Percentiles rank a stretch among this genome's conserved stretches.
phyloP scores from a whole-genome alignment of 345 rosid genomes.

The Salix koriyanagi region DNA sequence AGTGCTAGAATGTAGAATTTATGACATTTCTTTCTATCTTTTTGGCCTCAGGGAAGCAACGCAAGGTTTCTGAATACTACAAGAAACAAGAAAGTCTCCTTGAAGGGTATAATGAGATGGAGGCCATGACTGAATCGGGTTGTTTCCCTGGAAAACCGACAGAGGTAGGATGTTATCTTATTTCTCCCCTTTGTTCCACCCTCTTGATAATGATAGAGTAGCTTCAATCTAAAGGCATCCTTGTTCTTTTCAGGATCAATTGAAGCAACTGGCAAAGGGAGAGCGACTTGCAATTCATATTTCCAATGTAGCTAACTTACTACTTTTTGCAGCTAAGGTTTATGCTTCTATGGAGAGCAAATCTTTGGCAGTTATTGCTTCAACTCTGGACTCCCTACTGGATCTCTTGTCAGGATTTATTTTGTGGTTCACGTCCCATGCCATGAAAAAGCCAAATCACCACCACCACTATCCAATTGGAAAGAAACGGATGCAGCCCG shows the following conservation, averaged over 20 bases:
- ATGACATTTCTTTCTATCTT: background rate
- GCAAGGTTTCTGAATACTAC: constrained; percentile 72
- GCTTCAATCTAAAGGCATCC: background rate
- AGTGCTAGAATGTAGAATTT: background rate
- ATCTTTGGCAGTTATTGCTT: constrained; percentile 78
- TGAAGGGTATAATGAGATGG: constrained; percentile 72
- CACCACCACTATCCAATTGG: constrained; percentile 68
- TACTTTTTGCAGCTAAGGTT: constrained; percentile 68
- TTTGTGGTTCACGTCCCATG: constrained; percentile 75
- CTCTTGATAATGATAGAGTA: background rate
- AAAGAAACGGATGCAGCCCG: constrained; percentile 85
- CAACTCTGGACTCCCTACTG: constrained; percentile 76
- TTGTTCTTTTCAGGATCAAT: constrained; percentile 51
- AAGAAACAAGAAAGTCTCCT: constrained; percentile 75
- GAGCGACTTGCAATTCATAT: constrained; percentile 59
- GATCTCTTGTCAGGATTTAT: constrained; percentile 83
- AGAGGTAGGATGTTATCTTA: constrained; percentile 37
- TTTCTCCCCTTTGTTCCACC: background rate
- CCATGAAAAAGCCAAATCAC: constrained; percentile 70
- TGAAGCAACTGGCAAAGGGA: constrained; percentile 56
- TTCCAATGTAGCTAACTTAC: constrained; percentile 57
- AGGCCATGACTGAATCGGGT: constrained; percentile 52
- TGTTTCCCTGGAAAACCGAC: constrained; percentile 47
- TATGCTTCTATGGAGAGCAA: constrained; percentile 69
- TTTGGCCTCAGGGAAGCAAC: constrained; percentile 45